These are phyloP conservation scores for Cryphonectria carpinicola DNA, from an alignment of 2,329 filamentous ascomycete species.

Conservation along the genomic window DNA sequence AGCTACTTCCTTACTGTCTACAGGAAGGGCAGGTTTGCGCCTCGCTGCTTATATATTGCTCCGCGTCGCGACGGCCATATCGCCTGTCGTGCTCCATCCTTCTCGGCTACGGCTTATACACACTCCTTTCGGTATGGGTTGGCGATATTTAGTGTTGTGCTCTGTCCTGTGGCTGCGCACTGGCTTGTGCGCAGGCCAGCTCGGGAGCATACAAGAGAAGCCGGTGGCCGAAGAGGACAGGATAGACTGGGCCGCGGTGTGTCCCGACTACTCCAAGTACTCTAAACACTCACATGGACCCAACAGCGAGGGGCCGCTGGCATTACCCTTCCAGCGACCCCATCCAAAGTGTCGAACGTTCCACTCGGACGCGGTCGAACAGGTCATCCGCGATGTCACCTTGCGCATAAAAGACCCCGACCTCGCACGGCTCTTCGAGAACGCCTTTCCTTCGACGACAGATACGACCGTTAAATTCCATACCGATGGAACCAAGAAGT, in stretches of 20 bases:
- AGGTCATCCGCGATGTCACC: constrained; percentile 83
- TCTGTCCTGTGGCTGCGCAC: constrained; percentile 8
- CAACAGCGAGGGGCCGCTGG: constrained; percentile 76
- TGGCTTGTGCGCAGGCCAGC: constrained; percentile 8
- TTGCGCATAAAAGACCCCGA: constrained; percentile 81
- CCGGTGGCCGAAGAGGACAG: constrained; percentile 39
- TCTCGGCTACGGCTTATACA: not conserved
- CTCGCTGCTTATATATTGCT: constrained; percentile 5
- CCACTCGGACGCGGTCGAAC: constrained; percentile 81
- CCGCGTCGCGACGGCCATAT: not conserved
- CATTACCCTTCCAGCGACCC: constrained; percentile 85
- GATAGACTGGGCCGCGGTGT: constrained; percentile 45
- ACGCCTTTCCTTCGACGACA: constrained; percentile 89
- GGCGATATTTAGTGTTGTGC: constrained; percentile 11
- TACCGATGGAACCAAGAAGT: constrained; percentile 58
- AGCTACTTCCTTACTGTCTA: not conserved
- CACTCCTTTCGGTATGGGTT: constrained; percentile 11
- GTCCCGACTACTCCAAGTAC: constrained; percentile 68
- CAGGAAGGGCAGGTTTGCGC: constrained; percentile 6
- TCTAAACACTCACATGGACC: constrained; percentile 66
- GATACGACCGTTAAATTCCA: constrained; percentile 92
- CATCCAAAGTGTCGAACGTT: constrained; percentile 84
- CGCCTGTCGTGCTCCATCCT: not conserved
- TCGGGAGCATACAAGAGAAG: constrained; percentile 34
- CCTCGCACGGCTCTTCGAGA: constrained; percentile 90